A percentile compares a stretch with the other conserved stretches of the same genome.
Conservation (phyloP, 208 protist species). For the Phytomonas francai region DNA sequence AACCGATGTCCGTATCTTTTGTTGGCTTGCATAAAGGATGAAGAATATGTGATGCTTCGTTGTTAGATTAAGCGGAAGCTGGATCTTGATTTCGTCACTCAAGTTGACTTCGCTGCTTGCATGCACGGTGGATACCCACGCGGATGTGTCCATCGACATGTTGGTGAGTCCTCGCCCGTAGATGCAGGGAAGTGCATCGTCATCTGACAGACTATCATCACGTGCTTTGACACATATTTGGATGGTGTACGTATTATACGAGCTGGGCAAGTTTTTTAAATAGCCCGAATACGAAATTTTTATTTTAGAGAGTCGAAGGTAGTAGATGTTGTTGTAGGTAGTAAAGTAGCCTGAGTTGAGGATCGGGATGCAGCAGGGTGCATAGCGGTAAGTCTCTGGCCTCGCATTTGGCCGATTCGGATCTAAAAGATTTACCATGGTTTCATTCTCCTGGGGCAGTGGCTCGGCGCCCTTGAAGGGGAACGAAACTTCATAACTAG, state of each 20-base stretch:
- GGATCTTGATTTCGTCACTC: conserved; percentile 85
- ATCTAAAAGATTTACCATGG: conserved; percentile 55
- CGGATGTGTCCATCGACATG: conserved; percentile 51
- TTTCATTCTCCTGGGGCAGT: conserved; percentile 79
- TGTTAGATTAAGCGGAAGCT: conserved; percentile 75
- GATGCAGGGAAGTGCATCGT: conserved; percentile 69
- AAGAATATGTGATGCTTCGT: conserved; percentile 84
- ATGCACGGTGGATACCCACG: conserved; percentile 63
- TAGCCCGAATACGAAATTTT: conserved; percentile 42
- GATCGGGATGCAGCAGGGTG: conserved; percentile 76
- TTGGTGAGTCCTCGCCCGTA: conserved; percentile 68
- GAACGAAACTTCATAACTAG: conserved; percentile 65
- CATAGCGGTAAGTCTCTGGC: conserved; percentile 47
- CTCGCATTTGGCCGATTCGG: conserved; percentile 58
- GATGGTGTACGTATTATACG: conserved; percentile 73
- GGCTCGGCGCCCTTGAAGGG: conserved; percentile 25
- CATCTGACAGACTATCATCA: conserved; percentile 62
- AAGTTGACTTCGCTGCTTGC: conserved; percentile 39
- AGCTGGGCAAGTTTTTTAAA: conserved; percentile 33
- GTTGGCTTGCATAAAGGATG: conserved; percentile 65
- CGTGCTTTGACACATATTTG: conserved; percentile 71
- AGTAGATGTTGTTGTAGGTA: conserved; percentile 84
- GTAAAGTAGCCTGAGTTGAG: conserved; percentile 81
- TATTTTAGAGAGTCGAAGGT: conserved; percentile 61
- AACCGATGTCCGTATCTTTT: conserved; percentile 36